Conservation (phyloP, 495 filamentous ascomycete species). For the Penicillium pancosmium region DNA sequence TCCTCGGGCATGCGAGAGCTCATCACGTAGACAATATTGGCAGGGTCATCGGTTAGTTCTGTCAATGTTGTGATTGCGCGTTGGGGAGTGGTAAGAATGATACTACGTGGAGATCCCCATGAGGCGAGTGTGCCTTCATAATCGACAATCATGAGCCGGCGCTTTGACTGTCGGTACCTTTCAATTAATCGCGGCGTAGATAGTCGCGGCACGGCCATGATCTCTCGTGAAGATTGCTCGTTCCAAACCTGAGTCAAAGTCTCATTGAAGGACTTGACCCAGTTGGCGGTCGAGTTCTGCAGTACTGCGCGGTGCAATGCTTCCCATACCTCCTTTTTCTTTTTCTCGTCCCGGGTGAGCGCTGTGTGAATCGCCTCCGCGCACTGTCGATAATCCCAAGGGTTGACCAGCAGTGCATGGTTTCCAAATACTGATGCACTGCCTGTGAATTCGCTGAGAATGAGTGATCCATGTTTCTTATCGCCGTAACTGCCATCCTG, state of each 20-base stretch:
- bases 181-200: constrained; percentile 64
- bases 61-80: constrained; percentile 78
- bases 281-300: constrained; percentile 78
- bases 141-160: constrained; percentile 84
- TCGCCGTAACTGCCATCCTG: constrained; percentile 78
- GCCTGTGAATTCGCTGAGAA: constrained; percentile 91
- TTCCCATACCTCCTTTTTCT: constrained; percentile 74
- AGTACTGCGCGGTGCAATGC: constrained; percentile 74
- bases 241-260: constrained; percentile 72
- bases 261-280: constrained; percentile 73
- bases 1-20: constrained; percentile 83
- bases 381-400: constrained; percentile 88
- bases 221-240: constrained; percentile 80
- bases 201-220: constrained; percentile 80
- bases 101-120: constrained; percentile 76
- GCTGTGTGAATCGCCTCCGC: constrained; percentile 80
- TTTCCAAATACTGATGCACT: constrained; percentile 81
- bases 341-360: constrained; percentile 70
- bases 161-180: constrained; percentile 62
- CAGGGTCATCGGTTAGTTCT: constrained; percentile 73
- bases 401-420: constrained; percentile 77
- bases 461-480: constrained; percentile 83
- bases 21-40: constrained; percentile 92
- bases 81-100: constrained; percentile 81
- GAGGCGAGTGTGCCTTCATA: constrained; percentile 90